Evolutionary conservation across 73 alveolate genomes (phyloP), one percentile per base, ranked within the genome.

Genomic region (Paramecium tetraurelia): DNA sequence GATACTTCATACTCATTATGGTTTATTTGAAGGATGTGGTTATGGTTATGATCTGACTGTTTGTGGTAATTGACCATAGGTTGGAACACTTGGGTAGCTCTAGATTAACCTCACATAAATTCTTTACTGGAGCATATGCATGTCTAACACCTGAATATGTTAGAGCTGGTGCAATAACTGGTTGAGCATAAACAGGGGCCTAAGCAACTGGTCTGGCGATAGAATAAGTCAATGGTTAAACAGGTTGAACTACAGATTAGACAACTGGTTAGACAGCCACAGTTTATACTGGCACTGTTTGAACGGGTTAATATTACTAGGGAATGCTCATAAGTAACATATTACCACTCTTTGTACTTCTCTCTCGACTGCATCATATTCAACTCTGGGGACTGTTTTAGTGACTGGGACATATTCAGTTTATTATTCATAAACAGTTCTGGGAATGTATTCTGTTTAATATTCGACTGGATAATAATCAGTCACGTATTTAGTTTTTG

Each of bases 401-500:
- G 71, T 80, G 75, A 77, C 85, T 38, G 93, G 93, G 24, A 58
- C 77, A 80, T 86, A 86, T 86, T 86, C 93, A 20, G 76, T 44
- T 24, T 68, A 86, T 63, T 77, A 58, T 50, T 86, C 93, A 43
- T 59, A 36, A 40, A 43, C 71, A 16, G 76, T 80, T 86, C 58
- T 58, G 24, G 93, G 93, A 68, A 86, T 68, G 35, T 86, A 86
- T 40, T 86, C 93, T 24, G 86, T 86, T 43, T 86, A 35, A 22
- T 86, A 86, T 63, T 86, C 93, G 21, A 86, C 93, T 63, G 93
- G 88, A 77, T 86, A 86, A 58, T 86, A 86, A 36, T 86, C 93
- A 58, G 93, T 86, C 59, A 86, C 93, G 53, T 63, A 63, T 77
- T 86, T 86, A 58, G 71, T 58, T 77, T 86, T 86, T 58, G 93